Evolutionary conservation across 148 eudicot species (phyloP).

Genomic region (Rhododendron mucronatum): DNA sequence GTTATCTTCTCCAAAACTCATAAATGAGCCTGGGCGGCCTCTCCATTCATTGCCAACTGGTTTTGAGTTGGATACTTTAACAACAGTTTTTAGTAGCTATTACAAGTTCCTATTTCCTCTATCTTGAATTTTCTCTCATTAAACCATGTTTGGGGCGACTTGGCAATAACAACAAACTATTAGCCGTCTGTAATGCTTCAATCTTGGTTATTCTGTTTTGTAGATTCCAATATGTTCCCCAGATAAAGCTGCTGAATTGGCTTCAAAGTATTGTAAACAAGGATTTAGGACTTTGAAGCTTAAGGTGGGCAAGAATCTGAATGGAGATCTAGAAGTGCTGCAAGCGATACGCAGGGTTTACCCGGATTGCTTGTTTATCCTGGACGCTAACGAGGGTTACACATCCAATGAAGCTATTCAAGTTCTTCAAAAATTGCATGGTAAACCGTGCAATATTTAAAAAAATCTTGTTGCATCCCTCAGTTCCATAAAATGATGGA

Average conservation of each 20-base stretch:
- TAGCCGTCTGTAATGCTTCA: background rate
- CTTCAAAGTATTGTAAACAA: slow-evolving; percentile 50
- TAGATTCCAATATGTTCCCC: slow-evolving; percentile 84
- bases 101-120: background rate
- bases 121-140: background rate
- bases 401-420: slow-evolving; percentile 63
- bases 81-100: background rate
- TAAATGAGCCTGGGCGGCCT: no score
- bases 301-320: slow-evolving; percentile 78
- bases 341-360: slow-evolving; percentile 53
- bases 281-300: slow-evolving; percentile 81
- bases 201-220: slow-evolving; percentile 8
- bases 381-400: slow-evolving; percentile 96
- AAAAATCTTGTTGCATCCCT: background rate
- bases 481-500: background rate
- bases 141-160: background rate
- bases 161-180: background rate
- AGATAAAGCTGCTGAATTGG: slow-evolving; percentile 63
- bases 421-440: slow-evolving; percentile 67
- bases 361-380: slow-evolving; percentile 66
- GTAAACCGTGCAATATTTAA: slow-evolving; percentile 12
- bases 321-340: slow-evolving; percentile 67
- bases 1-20: no score
- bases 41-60: no score
- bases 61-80: no score